Conservation (phyloP, 306 rosid species). For the Hippophae gyantsensis region DNA sequence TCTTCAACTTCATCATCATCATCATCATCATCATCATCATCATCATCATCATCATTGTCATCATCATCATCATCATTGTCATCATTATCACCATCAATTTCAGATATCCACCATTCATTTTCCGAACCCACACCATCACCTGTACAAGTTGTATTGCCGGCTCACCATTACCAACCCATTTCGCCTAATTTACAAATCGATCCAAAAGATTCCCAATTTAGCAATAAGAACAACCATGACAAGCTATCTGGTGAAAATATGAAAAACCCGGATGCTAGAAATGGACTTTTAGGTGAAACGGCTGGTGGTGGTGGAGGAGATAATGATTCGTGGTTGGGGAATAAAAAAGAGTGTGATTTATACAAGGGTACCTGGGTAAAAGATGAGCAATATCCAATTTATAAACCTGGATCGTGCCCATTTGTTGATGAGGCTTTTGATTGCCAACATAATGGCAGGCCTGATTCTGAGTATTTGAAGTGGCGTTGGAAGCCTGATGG, state of each 20-base stretch:
- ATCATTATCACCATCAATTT: slow-evolving; percentile 1
- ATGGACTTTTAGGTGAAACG: slow-evolving; percentile 10
- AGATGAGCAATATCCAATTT: slow-evolving; percentile 63
- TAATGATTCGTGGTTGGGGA: slow-evolving; percentile 1
- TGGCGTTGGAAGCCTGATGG: slow-evolving; percentile 93
- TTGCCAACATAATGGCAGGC: slow-evolving; percentile 67
- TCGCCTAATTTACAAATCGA: slow-evolving; percentile 2
- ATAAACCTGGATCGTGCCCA: slow-evolving; percentile 73
- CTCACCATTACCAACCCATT: slow-evolving; percentile 11
- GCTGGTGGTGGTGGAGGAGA: slow-evolving; percentile 14
- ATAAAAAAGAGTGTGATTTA: slow-evolving; percentile 48
- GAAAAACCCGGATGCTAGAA: slow-evolving; percentile 5
- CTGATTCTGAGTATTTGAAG: slow-evolving; percentile 50
- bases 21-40: background rate
- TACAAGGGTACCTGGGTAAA: slow-evolving; percentile 70
- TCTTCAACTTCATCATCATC: background rate
- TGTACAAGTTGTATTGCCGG: slow-evolving; percentile 9
- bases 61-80: background rate
- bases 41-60: slow-evolving; percentile 4
- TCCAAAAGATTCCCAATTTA: slow-evolving; percentile 4
- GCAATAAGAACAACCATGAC: background rate
- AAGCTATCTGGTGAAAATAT: slow-evolving; percentile 10
- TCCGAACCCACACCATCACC: slow-evolving; percentile 12
- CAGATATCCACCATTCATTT: slow-evolving; percentile 8
- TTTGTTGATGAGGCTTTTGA: slow-evolving; percentile 85